These are phyloP conservation scores for Moesziomyces aphidis DNA, from an alignment of 1,284 basidiomycete species.

Conservation along the genomic window DNA sequence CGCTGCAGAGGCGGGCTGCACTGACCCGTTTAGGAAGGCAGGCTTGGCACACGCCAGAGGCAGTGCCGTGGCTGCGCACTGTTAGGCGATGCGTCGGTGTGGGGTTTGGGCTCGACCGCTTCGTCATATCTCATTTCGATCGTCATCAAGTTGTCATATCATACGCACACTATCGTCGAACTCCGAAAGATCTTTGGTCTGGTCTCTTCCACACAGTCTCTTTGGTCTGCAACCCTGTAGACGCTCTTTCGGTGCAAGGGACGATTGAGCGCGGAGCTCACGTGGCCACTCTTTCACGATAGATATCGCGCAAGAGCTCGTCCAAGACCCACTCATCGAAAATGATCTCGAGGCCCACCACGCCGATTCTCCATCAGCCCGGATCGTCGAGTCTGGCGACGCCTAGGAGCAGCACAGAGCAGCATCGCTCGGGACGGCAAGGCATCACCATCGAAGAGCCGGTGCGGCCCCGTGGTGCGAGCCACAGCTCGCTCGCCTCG, in stretches of 20 bases:
- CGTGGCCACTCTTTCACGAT: background rate
- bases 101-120: background rate
- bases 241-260: no score
- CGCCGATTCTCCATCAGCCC: slow-evolving; percentile 35
- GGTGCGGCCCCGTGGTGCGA: slow-evolving; percentile 23
- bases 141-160: no score
- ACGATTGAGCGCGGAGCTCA: background rate
- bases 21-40: slow-evolving; percentile 8
- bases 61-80: background rate
- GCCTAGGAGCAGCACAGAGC: slow-evolving; percentile 36
- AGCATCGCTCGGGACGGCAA: slow-evolving; percentile 16
- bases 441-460: slow-evolving; percentile 50
- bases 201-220: no score
- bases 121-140: no score
- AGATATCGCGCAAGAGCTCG: background rate
- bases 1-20: background rate
- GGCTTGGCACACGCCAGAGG: slow-evolving; percentile 5
- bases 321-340: background rate
- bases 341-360: slow-evolving; percentile 31
- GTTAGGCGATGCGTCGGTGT: background rate
- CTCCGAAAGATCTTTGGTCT: no score
- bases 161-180: no score
- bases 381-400: slow-evolving; percentile 27
- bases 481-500: slow-evolving; percentile 26
- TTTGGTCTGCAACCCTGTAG: no score